Percentiles rank a stretch among this genome's conserved stretches.
Conservation (phyloP, 805 yeast species). For the Candida mattraensis region DNA sequence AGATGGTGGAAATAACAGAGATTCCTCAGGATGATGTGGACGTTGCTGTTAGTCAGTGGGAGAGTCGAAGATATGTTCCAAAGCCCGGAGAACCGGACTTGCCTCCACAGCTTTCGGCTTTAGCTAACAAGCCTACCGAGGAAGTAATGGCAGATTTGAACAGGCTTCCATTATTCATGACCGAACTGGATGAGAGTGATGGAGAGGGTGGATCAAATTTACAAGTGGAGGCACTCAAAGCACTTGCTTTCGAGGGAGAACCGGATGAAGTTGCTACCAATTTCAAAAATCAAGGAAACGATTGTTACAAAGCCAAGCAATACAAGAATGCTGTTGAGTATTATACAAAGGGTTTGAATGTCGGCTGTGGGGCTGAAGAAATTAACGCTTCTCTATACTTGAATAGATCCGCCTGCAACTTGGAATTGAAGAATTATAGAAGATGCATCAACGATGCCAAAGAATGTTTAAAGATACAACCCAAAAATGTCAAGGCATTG, state of each 20-base stretch:
- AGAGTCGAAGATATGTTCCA: slow-evolving; percentile 27
- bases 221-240: slow-evolving; percentile 83
- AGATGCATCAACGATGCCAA: slow-evolving; percentile 85
- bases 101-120: slow-evolving; percentile 79
- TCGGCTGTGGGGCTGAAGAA: slow-evolving; percentile 55
- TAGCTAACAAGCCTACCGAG: slow-evolving; percentile 63
- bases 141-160: slow-evolving; percentile 78
- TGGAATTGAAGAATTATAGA: slow-evolving; percentile 83
- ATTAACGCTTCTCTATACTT: slow-evolving; percentile 64
- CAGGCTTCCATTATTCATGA: slow-evolving; percentile 92
- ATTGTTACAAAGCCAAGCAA: slow-evolving; percentile 67
- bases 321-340: slow-evolving; percentile 74
- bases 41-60: slow-evolving; percentile 33
- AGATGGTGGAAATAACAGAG: slow-evolving; percentile 34
- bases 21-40: slow-evolving; percentile 23
- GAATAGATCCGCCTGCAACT: slow-evolving; percentile 90
- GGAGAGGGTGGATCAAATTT: slow-evolving; percentile 74
- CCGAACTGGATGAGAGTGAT: slow-evolving; percentile 71
- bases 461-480: slow-evolving; percentile 62
- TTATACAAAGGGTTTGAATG: slow-evolving; percentile 78
- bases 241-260: slow-evolving; percentile 92
- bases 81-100: slow-evolving; percentile 63
- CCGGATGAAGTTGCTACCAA: slow-evolving; percentile 89
- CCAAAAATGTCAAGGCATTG: slow-evolving; percentile 77
- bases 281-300: slow-evolving; percentile 93